Evolutionary conservation across 208 protist genomes (phyloP), one percentile per base, ranked within the genome.

Genomic region (Crithidia thermophila): DNA sequence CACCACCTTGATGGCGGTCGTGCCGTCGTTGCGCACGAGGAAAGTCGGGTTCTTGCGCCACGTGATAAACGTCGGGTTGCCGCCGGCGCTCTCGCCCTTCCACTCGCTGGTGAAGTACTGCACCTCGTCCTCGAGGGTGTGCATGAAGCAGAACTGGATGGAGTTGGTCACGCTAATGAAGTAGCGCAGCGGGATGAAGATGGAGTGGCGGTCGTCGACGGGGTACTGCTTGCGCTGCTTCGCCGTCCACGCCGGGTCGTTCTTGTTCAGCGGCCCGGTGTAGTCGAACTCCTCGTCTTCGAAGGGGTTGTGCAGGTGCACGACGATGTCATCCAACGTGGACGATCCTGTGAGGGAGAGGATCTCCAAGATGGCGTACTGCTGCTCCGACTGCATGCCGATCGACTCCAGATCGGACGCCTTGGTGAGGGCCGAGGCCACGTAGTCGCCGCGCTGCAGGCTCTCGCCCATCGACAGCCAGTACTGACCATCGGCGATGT

Each of bases 11-110:
- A 79, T 45, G 2, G 75, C 56, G 2, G 50, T 47, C 20, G 31
- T 0, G 10, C 47, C 45, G 50, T 67, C 10, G 72, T 94, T 94
- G 39, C 67, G 57, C 39, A 94, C 63, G 16, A 89, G 28, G 58
- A 85, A 94, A 27, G 91, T 52, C 5, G 89, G 89, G 62, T 94
- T 94, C 57, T 84, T 81, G 43, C 89, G 84, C 79, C 82, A 94
- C 27, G 84, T 82, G 33, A 71, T 70, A 55, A 52, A 87, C 23
- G 75, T 91, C 14, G 89, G 85, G 56, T 91, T 92, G 46, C 89
- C 89, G 39, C 89, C 89, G 5, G 69, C 71, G 20, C 68, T 78
- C 13, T 53, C 20, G 21, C 74, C 77, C 25, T 71, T 72, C 86
- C 89, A 94, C 27, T 66, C 68, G 20, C 63, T 73, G 6, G 51